Base-by-base conservation (phyloP, 768 basidiomycete species). In the Filobasidium wieringae region DNA sequence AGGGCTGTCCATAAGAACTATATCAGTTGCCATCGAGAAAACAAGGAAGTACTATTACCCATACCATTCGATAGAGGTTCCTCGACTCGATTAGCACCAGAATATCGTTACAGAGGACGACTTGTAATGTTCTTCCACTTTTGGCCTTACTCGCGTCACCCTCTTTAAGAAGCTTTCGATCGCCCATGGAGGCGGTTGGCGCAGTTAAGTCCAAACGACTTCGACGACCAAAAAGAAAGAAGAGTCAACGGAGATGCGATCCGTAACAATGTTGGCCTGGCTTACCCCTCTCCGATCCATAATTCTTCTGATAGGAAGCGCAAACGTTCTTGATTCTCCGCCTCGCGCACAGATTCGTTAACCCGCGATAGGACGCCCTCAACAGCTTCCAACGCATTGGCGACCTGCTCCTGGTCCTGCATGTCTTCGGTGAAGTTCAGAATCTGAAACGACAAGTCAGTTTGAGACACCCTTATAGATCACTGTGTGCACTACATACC, bases 131-230 rank as follows among this genome's bases (percentile, higher is more conserved):
- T 51, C 86, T 77, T 3, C 87, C 84, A 59, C 88, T 90, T 76
- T 87, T 91, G 0, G 86, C 79, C 71, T 97, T 97, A 63, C 77
- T 75, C 11, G 95, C 69, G 2, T 78, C 59, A 0, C 91, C 90
- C 68, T 96, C 86, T 61, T 83, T 87, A 31, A 95, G 59, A 9
- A 99, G 78, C 64, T 78, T 80, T 17, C 93, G 79, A n/a, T 80
- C 75, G 0, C 91, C 93, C 77, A 92, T 82, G 59, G 83, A 79
- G 0, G 87, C 81, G 5, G 93, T 96, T 0, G 88, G 85, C 0
- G 85, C 87, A 0, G 88, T 91, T n/a, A 96, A 76, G 69, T 96
- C 90, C 22, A 95, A 81, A 17, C 85, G 83, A 5, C 84, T 84
- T 55, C 7, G 12, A 34, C 7, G 27, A 15, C n/a, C n/a, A 37